Base-by-base conservation (phyloP, 2,329 filamentous ascomycete genomes). In the Colletotrichum orbiculare region DNA sequence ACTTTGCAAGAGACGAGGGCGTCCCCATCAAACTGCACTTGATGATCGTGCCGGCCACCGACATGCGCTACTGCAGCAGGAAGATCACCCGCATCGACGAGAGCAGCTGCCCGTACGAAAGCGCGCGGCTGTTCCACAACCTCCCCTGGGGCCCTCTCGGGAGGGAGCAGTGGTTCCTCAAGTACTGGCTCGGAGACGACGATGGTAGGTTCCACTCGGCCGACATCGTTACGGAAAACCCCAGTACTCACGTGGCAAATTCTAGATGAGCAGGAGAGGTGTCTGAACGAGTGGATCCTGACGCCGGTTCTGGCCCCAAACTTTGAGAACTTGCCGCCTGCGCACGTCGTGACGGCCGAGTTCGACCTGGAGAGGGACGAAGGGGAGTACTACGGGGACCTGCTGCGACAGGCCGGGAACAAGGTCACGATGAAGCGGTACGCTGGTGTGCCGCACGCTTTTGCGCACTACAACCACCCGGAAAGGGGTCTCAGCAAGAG, bases 311-410 rank as follows among this genome's bases (percentile, higher is more conserved):
- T 73, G 3, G 73, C 76, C 7, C 68, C 69, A 6, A 71, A 71
- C 11, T 73, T 77, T 13, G 35, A 60, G 3, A 59, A 68, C 7
- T 53, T 77, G 9, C 71, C 75, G 0, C 71, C 68, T 2, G 74
- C 74, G 1, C 71, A 77, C 10, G 71, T 78, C 8, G 60, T 78
- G 41, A 77, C 75, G 1, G 76, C 76, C 2, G 75, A 77, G 52
- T 75, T 77, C 58, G 76, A 78, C 54, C 57, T 75, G 6, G 67
- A 75, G 54, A 69, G 76, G n/a, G 76, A 78, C 63, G 73, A 78
- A 54, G 74, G 74, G 4, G 73, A 76, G 37, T 60, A 66, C 9
- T 74, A 74, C 48, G 70, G 71, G 4, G 11, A 62, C 0, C 45
- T 74, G 15, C 49, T 76, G 8, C 33, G 39, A 10, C 43, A 70